Conservation (phyloP, 163 green algal genomes). For the Volvox carteri region DNA sequence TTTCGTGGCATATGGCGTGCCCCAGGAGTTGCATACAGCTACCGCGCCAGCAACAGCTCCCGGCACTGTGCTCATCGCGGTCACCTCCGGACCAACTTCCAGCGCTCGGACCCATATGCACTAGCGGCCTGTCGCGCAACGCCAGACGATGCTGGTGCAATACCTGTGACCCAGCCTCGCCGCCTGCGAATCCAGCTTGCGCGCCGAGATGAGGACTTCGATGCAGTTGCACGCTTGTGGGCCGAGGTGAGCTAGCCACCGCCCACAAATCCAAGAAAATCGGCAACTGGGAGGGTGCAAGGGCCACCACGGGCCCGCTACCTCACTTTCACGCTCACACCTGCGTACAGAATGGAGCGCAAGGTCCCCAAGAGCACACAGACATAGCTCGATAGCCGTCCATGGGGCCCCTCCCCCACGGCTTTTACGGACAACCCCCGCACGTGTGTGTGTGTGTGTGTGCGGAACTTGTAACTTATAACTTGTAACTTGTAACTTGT, state of each 20-base stretch:
- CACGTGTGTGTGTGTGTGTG: no score
- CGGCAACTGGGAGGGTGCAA: neutral
- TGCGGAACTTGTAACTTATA: no score
- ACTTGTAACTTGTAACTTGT: no score
- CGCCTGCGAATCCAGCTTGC: constrained; percentile 13
- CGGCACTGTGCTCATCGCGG: neutral
- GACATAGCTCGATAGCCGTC: no score
- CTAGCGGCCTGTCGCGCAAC: no score
- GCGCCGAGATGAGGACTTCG: neutral
- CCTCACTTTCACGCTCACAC: neutral
- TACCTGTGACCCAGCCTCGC: neutral
- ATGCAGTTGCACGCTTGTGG: neutral
- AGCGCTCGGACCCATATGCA: neutral
- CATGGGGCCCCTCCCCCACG: no score
- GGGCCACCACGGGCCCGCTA: neutral
- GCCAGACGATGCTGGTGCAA: neutral
- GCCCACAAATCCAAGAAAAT: neutral
- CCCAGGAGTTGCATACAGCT: no score
- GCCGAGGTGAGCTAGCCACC: neutral
- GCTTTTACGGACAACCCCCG: no score
- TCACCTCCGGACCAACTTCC: neutral
- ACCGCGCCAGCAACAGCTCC: neutral
- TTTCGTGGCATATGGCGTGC: no score
- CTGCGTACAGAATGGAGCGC: neutral
- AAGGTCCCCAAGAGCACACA: no score